A percentile compares a stretch with the other conserved stretches of the same genome.
phyloP scores from a whole-genome alignment of 2,329 filamentous ascomycete genomes.

The Microsporum ferrugineum region DNA sequence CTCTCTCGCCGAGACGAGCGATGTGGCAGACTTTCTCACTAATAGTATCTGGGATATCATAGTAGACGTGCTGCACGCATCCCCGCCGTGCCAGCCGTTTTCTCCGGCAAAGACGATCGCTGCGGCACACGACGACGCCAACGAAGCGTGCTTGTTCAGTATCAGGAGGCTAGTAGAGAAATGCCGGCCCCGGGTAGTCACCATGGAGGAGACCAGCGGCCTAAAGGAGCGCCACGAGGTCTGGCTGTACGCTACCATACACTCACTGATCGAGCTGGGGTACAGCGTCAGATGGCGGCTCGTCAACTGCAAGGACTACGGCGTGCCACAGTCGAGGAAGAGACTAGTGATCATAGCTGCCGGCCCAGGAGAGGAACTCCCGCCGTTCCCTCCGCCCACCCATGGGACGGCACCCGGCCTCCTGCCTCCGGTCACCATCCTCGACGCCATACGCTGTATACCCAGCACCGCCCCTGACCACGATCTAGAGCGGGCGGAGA shows the following conservation, averaged over 20 bases:
- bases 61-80: constrained; percentile 62
- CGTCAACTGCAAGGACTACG: constrained; percentile 40
- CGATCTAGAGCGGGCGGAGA: constrained; percentile 22
- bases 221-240: constrained; percentile 45
- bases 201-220: constrained; percentile 68
- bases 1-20: constrained; percentile 24
- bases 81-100: constrained; percentile 66
- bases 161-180: constrained; percentile 45
- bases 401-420: constrained; percentile 36
- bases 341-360: constrained; percentile 44
- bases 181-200: constrained; percentile 56
- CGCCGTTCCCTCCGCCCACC: constrained; percentile 52
- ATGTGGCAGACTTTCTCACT: constrained; percentile 38
- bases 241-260: constrained; percentile 50
- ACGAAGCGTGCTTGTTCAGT: constrained; percentile 47
- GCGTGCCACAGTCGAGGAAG: constrained; percentile 39
- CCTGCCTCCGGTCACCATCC: constrained; percentile 31
- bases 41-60: constrained; percentile 25
- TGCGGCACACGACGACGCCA: constrained; percentile 51
- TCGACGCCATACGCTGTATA: constrained; percentile 32
- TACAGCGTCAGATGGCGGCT: constrained; percentile 63
- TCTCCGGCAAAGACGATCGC: constrained; percentile 57
- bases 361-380: constrained; percentile 58
- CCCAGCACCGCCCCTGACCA: constrained; percentile 34
- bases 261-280: constrained; percentile 51